A percentile compares a stretch with the other conserved stretches of the same genome.
These are phyloP conservation scores for Mycena sp. DNA, from an alignment of 1,284 basidiomycete genomes.

Conservation along the genomic window DNA sequence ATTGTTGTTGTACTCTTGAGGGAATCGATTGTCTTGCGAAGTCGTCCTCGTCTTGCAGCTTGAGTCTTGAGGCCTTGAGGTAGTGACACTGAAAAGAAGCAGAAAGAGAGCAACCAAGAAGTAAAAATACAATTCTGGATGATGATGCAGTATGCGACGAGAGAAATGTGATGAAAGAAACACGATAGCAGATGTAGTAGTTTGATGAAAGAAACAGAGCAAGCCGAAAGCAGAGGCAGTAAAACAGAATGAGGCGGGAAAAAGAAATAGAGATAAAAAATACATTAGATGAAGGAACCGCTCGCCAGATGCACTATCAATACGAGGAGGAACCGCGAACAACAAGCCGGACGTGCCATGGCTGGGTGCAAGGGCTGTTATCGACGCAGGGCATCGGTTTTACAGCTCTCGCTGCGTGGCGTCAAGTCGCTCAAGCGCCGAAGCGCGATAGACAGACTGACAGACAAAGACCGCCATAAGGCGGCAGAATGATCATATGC, in stretches of 20 bases:
- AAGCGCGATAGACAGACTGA: background rate
- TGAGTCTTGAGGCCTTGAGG: background rate
- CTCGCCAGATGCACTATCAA: conserved; percentile 29
- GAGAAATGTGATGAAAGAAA: background rate
- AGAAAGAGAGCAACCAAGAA: background rate
- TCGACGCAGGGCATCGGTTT: background rate
- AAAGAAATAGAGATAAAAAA: background rate
- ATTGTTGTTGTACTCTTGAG: conserved; percentile 16
- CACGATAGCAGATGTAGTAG: no score
- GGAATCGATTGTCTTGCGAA: conserved; percentile 1
- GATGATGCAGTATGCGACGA: background rate
- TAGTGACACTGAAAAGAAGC: background rate
- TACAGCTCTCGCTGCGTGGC: background rate
- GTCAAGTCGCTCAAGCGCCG: no score
- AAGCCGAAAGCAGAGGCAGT: background rate
- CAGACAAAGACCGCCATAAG: background rate
- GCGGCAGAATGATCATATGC: no score
- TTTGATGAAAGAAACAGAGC: background rate
- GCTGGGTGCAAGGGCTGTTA: background rate
- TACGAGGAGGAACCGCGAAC: conserved; percentile 14
- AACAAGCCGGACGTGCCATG: conserved; percentile 23
- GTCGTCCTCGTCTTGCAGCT: background rate
- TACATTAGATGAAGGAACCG: conserved; percentile 16
- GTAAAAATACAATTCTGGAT: conserved; percentile 15
- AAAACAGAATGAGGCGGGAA: background rate